Evolutionary conservation across 2,329 filamentous ascomycete genomes (phyloP).

Genomic region (Colletotrichum trifolii): DNA sequence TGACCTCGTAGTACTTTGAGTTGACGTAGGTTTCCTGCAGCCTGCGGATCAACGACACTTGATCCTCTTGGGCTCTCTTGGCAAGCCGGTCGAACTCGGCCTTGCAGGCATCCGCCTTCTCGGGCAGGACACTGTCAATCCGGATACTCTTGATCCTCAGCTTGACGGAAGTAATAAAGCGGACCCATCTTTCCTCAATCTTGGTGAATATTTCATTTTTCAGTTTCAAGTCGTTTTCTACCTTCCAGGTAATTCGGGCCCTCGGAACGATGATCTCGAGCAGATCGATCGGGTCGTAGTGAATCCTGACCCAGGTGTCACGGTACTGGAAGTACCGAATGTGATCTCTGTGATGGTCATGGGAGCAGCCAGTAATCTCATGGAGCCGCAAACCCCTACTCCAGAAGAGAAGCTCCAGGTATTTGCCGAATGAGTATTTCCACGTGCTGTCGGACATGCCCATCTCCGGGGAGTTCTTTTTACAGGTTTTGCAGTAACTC

Average conservation of each 20-base stretch:
- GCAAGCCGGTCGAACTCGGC: conserved; percentile 82
- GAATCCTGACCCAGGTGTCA: conserved; percentile 86
- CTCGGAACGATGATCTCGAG: conserved; percentile 95
- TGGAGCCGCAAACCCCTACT: conserved; percentile 82
- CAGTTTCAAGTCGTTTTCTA: conserved; percentile 89
- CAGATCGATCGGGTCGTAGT: conserved; percentile 92
- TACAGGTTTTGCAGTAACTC: conserved; percentile 94
- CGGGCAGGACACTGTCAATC: conserved; percentile 88
- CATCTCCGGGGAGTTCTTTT: conserved; percentile 87
- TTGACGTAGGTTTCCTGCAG: conserved; percentile 92
- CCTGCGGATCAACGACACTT: conserved; percentile 76
- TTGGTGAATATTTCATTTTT: conserved; percentile 91
- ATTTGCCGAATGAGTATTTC: conserved; percentile 99
- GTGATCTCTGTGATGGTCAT: conserved; percentile 93
- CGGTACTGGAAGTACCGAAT: conserved; percentile 91
- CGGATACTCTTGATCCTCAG: conserved; percentile 87
- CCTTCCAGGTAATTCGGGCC: conserved; percentile 94
- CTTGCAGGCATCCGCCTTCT: conserved; percentile 85
- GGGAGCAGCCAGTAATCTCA: conserved; percentile 78
- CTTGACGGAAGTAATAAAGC: conserved; percentile 90
- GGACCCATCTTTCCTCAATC: conserved; percentile 83
- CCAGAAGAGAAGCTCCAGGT: conserved; percentile 98
- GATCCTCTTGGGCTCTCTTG: conserved; percentile 86
- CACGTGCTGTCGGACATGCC: conserved; percentile 94
- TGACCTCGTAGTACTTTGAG: conserved; percentile 96